Base-by-base conservation (phyloP, 108 stramenopile genomes). In the Stephanodiscus triporus region DNA sequence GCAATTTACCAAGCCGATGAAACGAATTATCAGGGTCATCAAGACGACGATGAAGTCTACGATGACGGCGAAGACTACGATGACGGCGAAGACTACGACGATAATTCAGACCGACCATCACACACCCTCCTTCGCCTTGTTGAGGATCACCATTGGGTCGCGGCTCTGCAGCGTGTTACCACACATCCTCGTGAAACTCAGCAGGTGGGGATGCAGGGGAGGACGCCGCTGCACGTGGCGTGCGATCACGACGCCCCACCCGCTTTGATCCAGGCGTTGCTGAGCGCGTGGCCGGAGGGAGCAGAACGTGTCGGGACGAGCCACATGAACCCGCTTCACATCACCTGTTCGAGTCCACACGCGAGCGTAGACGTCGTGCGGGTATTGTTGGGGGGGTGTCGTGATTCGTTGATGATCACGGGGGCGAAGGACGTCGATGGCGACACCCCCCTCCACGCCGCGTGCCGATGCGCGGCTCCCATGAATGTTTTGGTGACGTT, bases 181-280 rank as follows among this genome's bases (percentile, higher is more conserved):
- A 60, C 78, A 6, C 84, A 83, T 65, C 88, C 88, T n/a, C 59
- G 55, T 19, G 75, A 75, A 65, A 75, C 72, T 10, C 30, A 29
- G 1, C 38, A 65, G 20, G 80, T 80, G 22, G 88, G 86, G 11
- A 73, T 75, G 20, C 86, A 87, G 51, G 88, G 88, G 4, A 61
- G 88, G 48, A 83, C 86, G 0, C 82, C 88, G 13, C 72, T 89
- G 10, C 86, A 87, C 50, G 77, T 87, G 9, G 88, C 88, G 14
- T 87, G 86, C 59, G 86, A 89, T 75, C 86, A 87, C 58, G 86
- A 87, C 64, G 86, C 84, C 32, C 88, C 88, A 1, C 82, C 88
- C 10, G 58, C 45, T 24, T 69, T 89, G 3, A 72, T 89, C 6
- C 66, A 84, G 47, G 81, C 86, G 14, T 55, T 89, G 17, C 55